A percentile compares a stretch with the other conserved stretches of the same genome.
phyloP scores from a whole-genome alignment of 2,329 filamentous ascomycete genomes.

The Cadophora sp. region DNA sequence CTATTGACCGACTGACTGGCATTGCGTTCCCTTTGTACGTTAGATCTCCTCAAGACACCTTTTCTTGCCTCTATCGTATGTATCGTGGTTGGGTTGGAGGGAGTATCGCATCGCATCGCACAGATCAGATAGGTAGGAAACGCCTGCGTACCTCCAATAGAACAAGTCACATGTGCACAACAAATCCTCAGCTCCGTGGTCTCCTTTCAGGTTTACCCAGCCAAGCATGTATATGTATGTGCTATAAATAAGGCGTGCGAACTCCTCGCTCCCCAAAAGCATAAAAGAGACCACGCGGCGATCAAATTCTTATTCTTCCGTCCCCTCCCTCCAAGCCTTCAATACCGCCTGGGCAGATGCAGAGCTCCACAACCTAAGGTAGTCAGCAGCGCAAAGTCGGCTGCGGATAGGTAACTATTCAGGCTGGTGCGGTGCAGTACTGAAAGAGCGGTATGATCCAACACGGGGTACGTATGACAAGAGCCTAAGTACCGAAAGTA shows the following conservation, averaged over 20 bases:
- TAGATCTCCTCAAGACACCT: too few relatives aligned
- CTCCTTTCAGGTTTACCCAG: too few relatives aligned
- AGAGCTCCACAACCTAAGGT: too few relatives aligned
- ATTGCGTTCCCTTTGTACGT: too few relatives aligned
- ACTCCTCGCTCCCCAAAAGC: neutral
- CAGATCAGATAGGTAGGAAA: neutral
- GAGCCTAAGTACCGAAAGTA: neutral
- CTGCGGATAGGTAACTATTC: neutral
- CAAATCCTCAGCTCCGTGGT: too few relatives aligned
- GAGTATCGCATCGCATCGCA: neutral
- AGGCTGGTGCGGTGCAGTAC: neutral
- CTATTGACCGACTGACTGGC: too few relatives aligned
- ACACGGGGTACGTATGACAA: neutral
- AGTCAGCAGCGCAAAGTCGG: neutral
- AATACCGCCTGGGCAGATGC: neutral
- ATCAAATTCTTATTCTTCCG: conserved; percentile 4
- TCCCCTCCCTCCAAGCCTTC: neutral
- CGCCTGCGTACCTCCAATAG: too few relatives aligned
- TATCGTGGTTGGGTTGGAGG: neutral
- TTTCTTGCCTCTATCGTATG: neutral
- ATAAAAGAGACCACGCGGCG: neutral
- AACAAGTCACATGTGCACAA: too few relatives aligned
- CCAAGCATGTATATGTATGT: too few relatives aligned
- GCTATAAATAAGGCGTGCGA: too few relatives aligned
- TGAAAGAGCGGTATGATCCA: neutral